phyloP scores from a whole-genome alignment of 2,329 filamentous ascomycete species.

The Alternaria dauci region DNA sequence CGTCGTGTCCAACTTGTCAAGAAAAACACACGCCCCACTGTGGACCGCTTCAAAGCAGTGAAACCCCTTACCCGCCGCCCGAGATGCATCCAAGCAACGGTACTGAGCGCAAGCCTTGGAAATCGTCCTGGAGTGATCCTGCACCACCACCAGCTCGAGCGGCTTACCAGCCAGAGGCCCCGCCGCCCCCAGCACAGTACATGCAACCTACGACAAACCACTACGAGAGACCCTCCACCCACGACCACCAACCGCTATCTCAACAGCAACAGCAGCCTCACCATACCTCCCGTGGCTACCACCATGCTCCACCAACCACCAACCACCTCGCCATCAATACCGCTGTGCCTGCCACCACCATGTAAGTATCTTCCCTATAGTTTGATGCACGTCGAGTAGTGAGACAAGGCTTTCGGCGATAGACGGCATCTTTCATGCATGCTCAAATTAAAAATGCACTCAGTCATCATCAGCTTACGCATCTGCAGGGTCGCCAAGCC shows the following conservation, averaged over 20 bases:
- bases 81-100: conserved; percentile 27
- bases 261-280: conserved; percentile 38
- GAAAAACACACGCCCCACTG: conserved; percentile 44
- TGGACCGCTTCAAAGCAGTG: conserved; percentile 23
- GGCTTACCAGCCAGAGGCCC: conserved; percentile 33
- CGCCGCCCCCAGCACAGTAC: conserved; percentile 29
- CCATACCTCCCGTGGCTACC: conserved; percentile 43
- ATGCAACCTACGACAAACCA: conserved; percentile 26
- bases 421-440: neutral
- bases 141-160: conserved; percentile 31
- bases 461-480: conserved; percentile 3
- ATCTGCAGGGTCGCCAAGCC: conserved; percentile 51
- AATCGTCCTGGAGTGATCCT: conserved; percentile 31
- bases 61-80: conserved; percentile 24
- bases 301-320: conserved; percentile 42
- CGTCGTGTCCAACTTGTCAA: conserved; percentile 30
- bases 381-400: neutral
- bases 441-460: neutral
- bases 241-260: conserved; percentile 32
- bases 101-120: conserved; percentile 42
- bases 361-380: conserved; percentile 11
- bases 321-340: conserved; percentile 35
- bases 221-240: conserved; percentile 33
- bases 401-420: neutral
- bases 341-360: conserved; percentile 20